Evolutionary conservation across 2,329 filamentous ascomycete genomes (phyloP).

Genomic region (Claviceps sp.): DNA sequence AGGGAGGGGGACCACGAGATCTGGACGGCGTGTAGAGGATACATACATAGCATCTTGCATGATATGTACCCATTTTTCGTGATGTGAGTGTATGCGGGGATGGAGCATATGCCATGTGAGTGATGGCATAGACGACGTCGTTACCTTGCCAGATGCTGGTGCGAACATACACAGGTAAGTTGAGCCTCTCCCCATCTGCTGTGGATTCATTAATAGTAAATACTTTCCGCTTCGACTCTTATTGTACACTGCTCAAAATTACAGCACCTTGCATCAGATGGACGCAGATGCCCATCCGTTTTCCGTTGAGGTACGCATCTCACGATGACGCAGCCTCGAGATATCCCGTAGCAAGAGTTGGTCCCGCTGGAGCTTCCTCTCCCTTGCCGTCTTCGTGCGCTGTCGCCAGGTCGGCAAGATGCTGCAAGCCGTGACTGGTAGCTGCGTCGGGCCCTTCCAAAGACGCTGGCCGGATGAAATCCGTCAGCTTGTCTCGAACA

Average conservation of each 20-base stretch:
- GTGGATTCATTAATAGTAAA: not conserved
- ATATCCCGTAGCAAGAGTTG: slow-evolving; percentile 22
- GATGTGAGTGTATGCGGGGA: too few relatives aligned
- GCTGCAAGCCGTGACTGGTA: slow-evolving; percentile 43
- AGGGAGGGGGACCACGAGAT: too few relatives aligned
- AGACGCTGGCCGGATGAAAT: slow-evolving; percentile 21
- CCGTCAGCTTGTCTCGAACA: slow-evolving; percentile 31
- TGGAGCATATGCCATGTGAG: too few relatives aligned
- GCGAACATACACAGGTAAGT: too few relatives aligned
- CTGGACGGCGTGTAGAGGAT: too few relatives aligned
- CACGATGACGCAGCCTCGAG: slow-evolving; percentile 13
- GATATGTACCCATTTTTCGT: too few relatives aligned
- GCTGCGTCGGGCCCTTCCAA: slow-evolving; percentile 19
- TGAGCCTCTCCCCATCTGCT: not conserved
- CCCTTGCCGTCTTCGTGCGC: slow-evolving; percentile 23
- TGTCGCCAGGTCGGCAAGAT: slow-evolving; percentile 44
- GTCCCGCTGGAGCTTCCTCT: slow-evolving; percentile 19
- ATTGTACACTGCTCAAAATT: not conserved
- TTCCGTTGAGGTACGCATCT: not conserved
- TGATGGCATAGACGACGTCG: too few relatives aligned
- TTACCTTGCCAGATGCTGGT: too few relatives aligned
- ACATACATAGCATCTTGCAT: too few relatives aligned
- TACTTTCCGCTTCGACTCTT: not conserved
- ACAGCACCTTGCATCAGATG: not conserved
- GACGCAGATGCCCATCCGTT: not conserved